A percentile compares a stretch with the other conserved stretches of the same genome.
Evolutionary conservation across 1,284 basidiomycete species (phyloP).

Genomic region (Heterobasidion parviporum): DNA sequence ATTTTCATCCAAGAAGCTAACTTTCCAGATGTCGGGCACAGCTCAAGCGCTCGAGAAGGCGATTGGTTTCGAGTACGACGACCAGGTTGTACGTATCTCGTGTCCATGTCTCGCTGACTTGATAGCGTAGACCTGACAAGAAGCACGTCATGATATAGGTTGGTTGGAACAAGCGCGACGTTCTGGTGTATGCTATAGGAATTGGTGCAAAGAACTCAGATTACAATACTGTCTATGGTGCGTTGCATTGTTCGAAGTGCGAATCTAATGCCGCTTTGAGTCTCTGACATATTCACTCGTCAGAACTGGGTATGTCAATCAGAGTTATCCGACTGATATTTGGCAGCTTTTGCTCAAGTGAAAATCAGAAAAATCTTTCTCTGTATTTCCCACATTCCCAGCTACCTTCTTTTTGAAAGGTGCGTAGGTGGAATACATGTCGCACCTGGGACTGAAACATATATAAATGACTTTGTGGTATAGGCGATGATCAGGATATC

Average conservation of each 20-base stretch:
- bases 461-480: neutral
- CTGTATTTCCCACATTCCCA: constrained; percentile 48
- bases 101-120: neutral
- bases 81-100: neutral
- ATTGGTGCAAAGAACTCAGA: constrained; percentile 67
- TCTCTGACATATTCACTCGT: neutral
- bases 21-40: neutral
- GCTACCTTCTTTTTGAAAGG: constrained; percentile 51
- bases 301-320: constrained; percentile 18
- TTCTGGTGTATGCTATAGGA: constrained; percentile 59
- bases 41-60: neutral
- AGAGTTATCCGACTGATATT: neutral
- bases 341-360: neutral
- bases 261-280: neutral
- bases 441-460: no score
- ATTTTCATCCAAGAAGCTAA: no score
- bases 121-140: neutral
- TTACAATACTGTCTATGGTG: constrained; percentile 54
- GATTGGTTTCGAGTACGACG: neutral
- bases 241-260: constrained; percentile 8
- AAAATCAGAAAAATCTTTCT: constrained; percentile 36
- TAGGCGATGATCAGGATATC: constrained; percentile 51
- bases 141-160: constrained; percentile 35
- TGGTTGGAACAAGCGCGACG: constrained; percentile 63
- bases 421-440: constrained; percentile 10